Evolutionary conservation across 352 stramenopile genomes (phyloP).

Genomic region (Globisporangium perplexum): DNA sequence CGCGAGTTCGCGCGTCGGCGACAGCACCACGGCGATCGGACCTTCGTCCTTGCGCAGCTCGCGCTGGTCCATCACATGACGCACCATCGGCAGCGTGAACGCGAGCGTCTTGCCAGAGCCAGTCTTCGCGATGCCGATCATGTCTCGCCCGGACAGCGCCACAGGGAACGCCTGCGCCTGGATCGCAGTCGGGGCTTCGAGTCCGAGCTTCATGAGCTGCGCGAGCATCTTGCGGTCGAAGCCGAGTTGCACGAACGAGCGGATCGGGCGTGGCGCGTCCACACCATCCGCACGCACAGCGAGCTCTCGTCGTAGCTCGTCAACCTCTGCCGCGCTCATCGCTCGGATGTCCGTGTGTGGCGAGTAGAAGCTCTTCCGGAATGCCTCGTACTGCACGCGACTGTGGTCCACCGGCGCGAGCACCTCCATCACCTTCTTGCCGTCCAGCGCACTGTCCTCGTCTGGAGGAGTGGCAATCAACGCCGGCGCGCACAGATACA

Average conservation of each 20-base stretch:
- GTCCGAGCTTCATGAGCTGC: constrained; percentile 57
- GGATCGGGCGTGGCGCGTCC: constrained; percentile 50
- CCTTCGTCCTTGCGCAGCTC: constrained; percentile 67
- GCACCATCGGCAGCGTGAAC: constrained; percentile 95
- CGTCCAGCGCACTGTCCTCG: constrained; percentile 19
- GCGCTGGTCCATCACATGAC: constrained; percentile 85
- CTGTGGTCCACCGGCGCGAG: constrained; percentile 67
- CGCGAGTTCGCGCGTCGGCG: constrained; percentile 75
- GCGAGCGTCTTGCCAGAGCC: constrained; percentile 97
- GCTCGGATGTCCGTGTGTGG: constrained; percentile 31
- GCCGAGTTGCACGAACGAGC: constrained; percentile 69
- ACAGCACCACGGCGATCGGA: constrained; percentile 72
- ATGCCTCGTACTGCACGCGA: constrained; percentile 70
- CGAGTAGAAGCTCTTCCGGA: constrained; percentile 77
- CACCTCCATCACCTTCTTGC: constrained; percentile 68
- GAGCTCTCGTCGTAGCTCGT: constrained; percentile 38
- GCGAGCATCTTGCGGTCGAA: constrained; percentile 66
- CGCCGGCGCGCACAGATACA: background rate
- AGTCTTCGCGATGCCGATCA: constrained; percentile 92
- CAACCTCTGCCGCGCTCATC: constrained; percentile 30
- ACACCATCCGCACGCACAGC: constrained; percentile 40
- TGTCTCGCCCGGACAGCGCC: constrained; percentile 64
- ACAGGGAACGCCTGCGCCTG: constrained; percentile 81
- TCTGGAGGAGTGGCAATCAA: background rate
- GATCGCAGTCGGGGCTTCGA: constrained; percentile 78